phyloP scores from a whole-genome alignment of 1,139 yeast genomes.

The Blastobotrys ciferrii region DNA sequence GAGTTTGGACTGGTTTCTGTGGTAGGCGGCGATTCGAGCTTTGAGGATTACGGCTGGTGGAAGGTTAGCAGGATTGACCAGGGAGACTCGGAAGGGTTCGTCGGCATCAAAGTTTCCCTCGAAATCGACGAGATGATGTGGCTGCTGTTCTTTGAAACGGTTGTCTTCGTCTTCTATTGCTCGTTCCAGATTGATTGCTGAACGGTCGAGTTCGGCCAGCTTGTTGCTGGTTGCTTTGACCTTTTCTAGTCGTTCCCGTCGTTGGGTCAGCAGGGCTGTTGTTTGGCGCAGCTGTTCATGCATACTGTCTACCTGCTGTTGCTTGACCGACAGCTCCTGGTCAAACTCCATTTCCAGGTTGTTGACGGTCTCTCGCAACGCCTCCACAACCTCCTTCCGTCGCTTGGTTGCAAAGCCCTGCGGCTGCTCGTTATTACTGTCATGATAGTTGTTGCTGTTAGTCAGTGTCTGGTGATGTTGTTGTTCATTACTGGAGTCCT shows the following conservation, averaged over 20 bases:
- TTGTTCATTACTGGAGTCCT: neutral
- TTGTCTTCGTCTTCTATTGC: slow-evolving; percentile 59
- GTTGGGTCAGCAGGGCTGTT: slow-evolving; percentile 45
- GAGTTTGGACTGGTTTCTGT: slow-evolving; percentile 57
- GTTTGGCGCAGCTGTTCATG: slow-evolving; percentile 51
- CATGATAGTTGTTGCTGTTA: neutral
- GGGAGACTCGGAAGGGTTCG: slow-evolving; percentile 67
- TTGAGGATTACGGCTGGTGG: slow-evolving; percentile 65
- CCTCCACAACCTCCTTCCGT: slow-evolving; percentile 44
- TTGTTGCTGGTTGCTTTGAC: slow-evolving; percentile 43
- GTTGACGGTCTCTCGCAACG: slow-evolving; percentile 40
- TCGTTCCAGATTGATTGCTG: slow-evolving; percentile 52
- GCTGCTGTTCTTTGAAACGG: slow-evolving; percentile 44
- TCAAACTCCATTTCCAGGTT: slow-evolving; percentile 47
- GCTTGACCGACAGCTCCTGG: slow-evolving; percentile 47
- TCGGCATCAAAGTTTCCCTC: slow-evolving; percentile 74
- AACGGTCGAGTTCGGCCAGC: slow-evolving; percentile 49
- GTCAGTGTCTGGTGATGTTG: neutral
- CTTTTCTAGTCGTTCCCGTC: slow-evolving; percentile 45
- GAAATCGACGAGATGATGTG: slow-evolving; percentile 32
- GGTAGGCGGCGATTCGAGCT: slow-evolving; percentile 81
- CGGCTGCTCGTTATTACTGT: neutral
- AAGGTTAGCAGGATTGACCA: slow-evolving; percentile 29
- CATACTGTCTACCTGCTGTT: slow-evolving; percentile 45
- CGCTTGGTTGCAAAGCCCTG: slow-evolving; percentile 32